A percentile compares a stretch with the other conserved stretches of the same genome.
phyloP scores from a whole-genome alignment of 768 basidiomycete species.

The Boletus coccyginus region DNA sequence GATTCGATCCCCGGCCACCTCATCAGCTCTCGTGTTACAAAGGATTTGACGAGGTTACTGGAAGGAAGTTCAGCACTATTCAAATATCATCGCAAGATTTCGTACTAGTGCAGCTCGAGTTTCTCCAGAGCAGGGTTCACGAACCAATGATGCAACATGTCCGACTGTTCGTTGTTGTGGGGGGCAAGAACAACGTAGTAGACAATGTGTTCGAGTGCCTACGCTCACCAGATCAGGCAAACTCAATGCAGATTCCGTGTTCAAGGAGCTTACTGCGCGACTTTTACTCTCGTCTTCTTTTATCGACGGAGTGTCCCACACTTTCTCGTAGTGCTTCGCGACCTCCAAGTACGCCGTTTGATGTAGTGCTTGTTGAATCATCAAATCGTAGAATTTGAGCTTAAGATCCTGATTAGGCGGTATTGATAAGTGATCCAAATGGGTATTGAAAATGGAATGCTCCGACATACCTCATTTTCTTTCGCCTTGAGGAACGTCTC shows the following conservation, averaged over 20 bases:
- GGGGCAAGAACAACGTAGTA: constrained; percentile 93
- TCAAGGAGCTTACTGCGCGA: constrained; percentile 48
- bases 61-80: constrained; percentile 9
- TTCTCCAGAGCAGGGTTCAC: constrained; percentile 76
- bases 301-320: constrained; percentile 96
- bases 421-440: not conserved
- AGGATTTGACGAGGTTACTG: constrained; percentile 93
- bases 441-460: not conserved
- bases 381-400: constrained; percentile 92
- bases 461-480: constrained; percentile 72
- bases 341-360: constrained; percentile 86
- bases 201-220: constrained; percentile 94
- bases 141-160: constrained; percentile 90
- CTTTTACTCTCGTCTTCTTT: constrained; percentile 79
- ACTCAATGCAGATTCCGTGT: not conserved
- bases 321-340: constrained; percentile 92
- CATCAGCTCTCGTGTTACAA: constrained; percentile 91
- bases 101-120: constrained; percentile 82
- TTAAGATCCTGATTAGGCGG: constrained; percentile 74
- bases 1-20: constrained; percentile 92
- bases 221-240: constrained; percentile 5
- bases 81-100: constrained; percentile 1
- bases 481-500: constrained; percentile 87
- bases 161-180: constrained; percentile 95
- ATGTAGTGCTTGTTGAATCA: constrained; percentile 92